These are phyloP conservation scores for Torulaspora pretoriensis DNA, from an alignment of 1,139 yeast genomes.

Conservation along the genomic window DNA sequence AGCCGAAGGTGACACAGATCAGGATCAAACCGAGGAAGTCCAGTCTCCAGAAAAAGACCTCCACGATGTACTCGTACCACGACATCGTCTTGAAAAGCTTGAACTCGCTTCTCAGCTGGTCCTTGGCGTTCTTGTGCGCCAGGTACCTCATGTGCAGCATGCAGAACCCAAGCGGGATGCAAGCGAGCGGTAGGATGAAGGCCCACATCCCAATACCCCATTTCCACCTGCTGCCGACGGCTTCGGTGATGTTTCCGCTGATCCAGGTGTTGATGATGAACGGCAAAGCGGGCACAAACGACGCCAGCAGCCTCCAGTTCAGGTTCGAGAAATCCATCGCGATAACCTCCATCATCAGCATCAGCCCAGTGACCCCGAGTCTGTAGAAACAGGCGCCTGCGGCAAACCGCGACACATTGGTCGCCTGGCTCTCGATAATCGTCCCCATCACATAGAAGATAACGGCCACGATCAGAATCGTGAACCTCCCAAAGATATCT, in stretches of 20 bases:
- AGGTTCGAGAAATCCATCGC: constrained; percentile 61
- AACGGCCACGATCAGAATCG: constrained; percentile 49
- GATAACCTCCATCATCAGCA: constrained; percentile 51
- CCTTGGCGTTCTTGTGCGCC: constrained; percentile 49
- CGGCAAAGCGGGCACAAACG: constrained; percentile 63
- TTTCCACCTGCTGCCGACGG: constrained; percentile 46
- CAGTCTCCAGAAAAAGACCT: constrained; percentile 46
- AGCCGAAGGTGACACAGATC: constrained; percentile 50
- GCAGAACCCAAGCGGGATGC: constrained; percentile 52
- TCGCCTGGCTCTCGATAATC: constrained; percentile 59
- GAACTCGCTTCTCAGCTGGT: constrained; percentile 28
- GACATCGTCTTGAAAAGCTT: constrained; percentile 34
- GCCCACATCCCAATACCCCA: constrained; percentile 78
- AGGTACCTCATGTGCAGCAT: constrained; percentile 49
- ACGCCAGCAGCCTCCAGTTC: constrained; percentile 60
- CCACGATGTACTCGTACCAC: constrained; percentile 29
- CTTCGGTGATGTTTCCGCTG: constrained; percentile 50
- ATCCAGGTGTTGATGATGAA: constrained; percentile 72
- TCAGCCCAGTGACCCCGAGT: constrained; percentile 62
- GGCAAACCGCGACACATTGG: constrained; percentile 55
- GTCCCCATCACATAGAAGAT: constrained; percentile 63
- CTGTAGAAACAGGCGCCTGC: constrained; percentile 68
- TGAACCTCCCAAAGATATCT: constrained; percentile 63
- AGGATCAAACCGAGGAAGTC: constrained; percentile 54
- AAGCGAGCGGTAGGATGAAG: constrained; percentile 56